Base-by-base conservation (phyloP, 495 filamentous ascomycete genomes). In the Pseudomonodictys pantanalensis region DNA sequence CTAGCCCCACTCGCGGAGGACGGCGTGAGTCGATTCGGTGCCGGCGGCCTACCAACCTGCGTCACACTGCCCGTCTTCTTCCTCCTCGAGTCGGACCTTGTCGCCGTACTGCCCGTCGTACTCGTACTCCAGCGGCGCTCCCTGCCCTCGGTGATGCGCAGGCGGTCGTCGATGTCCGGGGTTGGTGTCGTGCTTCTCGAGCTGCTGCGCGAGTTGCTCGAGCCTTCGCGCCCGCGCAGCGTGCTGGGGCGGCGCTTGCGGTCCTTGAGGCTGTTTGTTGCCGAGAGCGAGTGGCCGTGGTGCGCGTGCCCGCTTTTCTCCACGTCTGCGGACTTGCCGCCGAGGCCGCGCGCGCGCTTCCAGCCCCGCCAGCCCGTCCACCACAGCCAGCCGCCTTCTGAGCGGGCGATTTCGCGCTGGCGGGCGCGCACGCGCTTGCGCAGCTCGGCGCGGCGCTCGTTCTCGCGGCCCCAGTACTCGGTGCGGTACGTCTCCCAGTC, bases 381-480 rank as follows among this genome's bases (percentile, higher is more conserved):
- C 87, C 88, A 90, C 33, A 90, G 74, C 90, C 89, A 93, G 23
- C 86, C 83, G n/a, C 87, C 81, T 42, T 88, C 78, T 53, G 83
- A 73, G 62, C 79, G 80, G 6, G 87, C 86, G 25, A 88, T 68
- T 54, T 85, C 82, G 28, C 80, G 79, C 61, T 89, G 83, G 4
- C 80, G 80, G 56, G 82, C 79, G 47, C 81, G 79, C 22, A 93
- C 69, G 66, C 86, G 86, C 45, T 81, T 75, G 41, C 90, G 81
- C 33, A 96, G 75, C 44, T 87, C 71, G 4, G 84, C 81, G 12
- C 93, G 88, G 2, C 90, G 83, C 73, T 93, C 91, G 66, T 98
- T 98, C 72, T 98, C 95, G 58, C 84, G 86, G 64, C 96, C 93
- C 93, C 93, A 98, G 69, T 95, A 98, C 57, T 96, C 91, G 25